Evolutionary conservation across 768 basidiomycete genomes (phyloP).

Genomic region (Dacryopinax primogenitus): DNA sequence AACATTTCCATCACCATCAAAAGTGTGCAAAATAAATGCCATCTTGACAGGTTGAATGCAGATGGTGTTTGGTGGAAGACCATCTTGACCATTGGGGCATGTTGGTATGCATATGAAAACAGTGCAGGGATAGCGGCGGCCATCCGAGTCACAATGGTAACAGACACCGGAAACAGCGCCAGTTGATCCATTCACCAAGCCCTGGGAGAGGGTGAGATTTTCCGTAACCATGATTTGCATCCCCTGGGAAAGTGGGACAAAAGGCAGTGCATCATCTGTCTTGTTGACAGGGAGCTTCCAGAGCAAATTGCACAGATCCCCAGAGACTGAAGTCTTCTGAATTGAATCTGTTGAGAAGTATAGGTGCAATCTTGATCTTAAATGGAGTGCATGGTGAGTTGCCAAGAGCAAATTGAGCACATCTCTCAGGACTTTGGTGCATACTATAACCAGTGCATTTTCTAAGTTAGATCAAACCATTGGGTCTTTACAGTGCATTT

Average conservation of each 20-base stretch:
- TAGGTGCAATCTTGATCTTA: not conserved
- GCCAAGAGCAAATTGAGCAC: not conserved
- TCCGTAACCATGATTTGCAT: slow-evolving; percentile 11
- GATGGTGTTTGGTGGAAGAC: not conserved
- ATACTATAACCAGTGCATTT: not conserved
- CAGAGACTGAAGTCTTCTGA: not conserved
- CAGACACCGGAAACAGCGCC: not conserved
- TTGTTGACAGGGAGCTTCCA: not conserved
- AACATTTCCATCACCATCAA: too few relatives aligned
- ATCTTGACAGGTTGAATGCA: not conserved
- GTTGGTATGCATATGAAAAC: not conserved
- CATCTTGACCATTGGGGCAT: not conserved
- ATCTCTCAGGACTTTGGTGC: not conserved
- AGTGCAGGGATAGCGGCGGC: not conserved
- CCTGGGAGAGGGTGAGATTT: not conserved
- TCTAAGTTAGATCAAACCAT: not conserved
- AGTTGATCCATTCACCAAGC: slow-evolving; percentile 2
- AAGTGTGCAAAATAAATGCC: too few relatives aligned
- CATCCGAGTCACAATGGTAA: not conserved
- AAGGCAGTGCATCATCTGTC: not conserved
- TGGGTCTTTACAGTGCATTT: not conserved
- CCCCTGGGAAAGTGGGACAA: slow-evolving; percentile 1
- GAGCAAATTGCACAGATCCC: not conserved
- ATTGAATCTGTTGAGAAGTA: not conserved
- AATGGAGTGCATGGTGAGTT: not conserved